Evolutionary conservation across 495 filamentous ascomycete genomes (phyloP), one percentile per base, ranked within the genome.

Genomic region (Xylaria venustula): DNA sequence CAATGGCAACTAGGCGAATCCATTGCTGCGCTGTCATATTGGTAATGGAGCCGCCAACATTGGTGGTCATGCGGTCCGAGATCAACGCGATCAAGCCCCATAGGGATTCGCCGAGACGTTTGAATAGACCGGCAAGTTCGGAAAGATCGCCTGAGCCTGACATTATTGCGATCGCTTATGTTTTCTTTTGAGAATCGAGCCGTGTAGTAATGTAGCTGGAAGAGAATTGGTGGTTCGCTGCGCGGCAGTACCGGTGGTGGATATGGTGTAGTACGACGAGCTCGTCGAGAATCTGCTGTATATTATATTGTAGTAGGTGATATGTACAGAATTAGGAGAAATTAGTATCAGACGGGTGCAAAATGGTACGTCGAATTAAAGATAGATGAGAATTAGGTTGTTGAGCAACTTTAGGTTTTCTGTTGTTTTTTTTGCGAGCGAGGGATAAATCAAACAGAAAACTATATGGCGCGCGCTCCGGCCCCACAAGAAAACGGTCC

Each of bases 1-100:
- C 83, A 49, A 88, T 77, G 56, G 81, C 75, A 58, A 87, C 71
- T 25, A 90, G 71, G 30, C 86, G 84, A 50, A 90, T 82, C 79
- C 80, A 88, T 64, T 85, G 79, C 58, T 80, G 67, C 25, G 71
- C 57, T 58, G 77, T 79, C 72, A 89, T 79, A 37, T 79, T 70
- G 30, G 74, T 73, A 68, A 90, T 79, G 40, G 84, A 81, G 40
- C 71, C 62, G 63, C 73, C 73, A 61, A 85, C 26, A 71, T 91
- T 90, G 60, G 70, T 81, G 52, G 66, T 67, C 72, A 88, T 79
- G 67, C 78, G 76, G 42, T 75, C 65, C 63, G 65, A 68, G 11
- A 74, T 49, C 17, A 70, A 62, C 7, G 60, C 50, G 54, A 69
- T 64, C n/a, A 72, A 58, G 40, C 66, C 49, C 42, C 58, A 61